Conservation (phyloP, 2,329 filamentous ascomycete genomes). For the Neonectria ditissima region DNA sequence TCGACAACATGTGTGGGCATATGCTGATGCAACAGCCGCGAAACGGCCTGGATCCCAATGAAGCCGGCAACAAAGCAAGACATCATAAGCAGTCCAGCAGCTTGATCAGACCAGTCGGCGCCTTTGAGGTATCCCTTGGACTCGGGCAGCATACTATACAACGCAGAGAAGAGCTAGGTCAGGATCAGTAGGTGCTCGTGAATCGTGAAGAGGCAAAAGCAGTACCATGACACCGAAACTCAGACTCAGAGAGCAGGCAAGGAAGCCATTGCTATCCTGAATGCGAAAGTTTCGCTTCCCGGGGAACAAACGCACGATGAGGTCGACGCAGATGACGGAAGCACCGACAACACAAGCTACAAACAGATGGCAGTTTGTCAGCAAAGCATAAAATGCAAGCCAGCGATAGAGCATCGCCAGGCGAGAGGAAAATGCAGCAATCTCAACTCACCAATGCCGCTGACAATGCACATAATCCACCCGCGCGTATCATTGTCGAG, state of each 20-base stretch:
- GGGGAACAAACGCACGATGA: slow-evolving; percentile 78
- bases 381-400: neutral
- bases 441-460: slow-evolving; percentile 70
- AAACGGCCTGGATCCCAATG: slow-evolving; percentile 79
- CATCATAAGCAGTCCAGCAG: slow-evolving; percentile 77
- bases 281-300: slow-evolving; percentile 84
- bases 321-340: slow-evolving; percentile 87
- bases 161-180: slow-evolving; percentile 83
- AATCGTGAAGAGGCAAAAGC: slow-evolving; percentile 10
- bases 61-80: slow-evolving; percentile 78
- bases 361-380: slow-evolving; percentile 18
- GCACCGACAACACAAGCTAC: slow-evolving; percentile 78
- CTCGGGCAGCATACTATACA: slow-evolving; percentile 94
- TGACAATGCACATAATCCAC: slow-evolving; percentile 93
- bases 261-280: slow-evolving; percentile 87
- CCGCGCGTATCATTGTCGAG: slow-evolving; percentile 87
- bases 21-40: slow-evolving; percentile 76
- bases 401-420: neutral
- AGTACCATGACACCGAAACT: slow-evolving; percentile 96
- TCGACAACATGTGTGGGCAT: slow-evolving; percentile 85
- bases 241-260: slow-evolving; percentile 88
- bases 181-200: slow-evolving; percentile 23
- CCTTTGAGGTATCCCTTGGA: slow-evolving; percentile 81
- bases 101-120: slow-evolving; percentile 73
- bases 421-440: neutral